phyloP scores from a whole-genome alignment of 768 basidiomycete genomes.

The Trametes sanguinea region DNA sequence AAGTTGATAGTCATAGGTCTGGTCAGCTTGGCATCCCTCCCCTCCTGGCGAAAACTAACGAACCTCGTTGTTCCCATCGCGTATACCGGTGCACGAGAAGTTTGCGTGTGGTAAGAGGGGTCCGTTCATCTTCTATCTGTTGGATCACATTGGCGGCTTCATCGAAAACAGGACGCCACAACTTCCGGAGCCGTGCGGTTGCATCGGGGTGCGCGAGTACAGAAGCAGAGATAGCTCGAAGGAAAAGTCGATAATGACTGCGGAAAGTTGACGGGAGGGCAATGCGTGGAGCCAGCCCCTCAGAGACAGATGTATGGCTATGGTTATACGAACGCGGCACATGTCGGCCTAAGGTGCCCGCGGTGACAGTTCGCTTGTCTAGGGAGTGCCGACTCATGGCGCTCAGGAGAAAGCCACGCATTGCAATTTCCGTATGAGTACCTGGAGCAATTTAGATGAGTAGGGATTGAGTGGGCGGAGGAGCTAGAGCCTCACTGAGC shows the following conservation, averaged over 20 bases:
- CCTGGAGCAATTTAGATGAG: too few relatives aligned
- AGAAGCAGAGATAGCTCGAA: constrained; percentile 57
- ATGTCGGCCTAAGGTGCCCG: too few relatives aligned
- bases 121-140: constrained; percentile 40
- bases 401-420: too few relatives aligned
- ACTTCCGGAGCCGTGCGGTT: constrained; percentile 44
- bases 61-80: constrained; percentile 60
- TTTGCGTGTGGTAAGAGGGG: constrained; percentile 32
- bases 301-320: too few relatives aligned
- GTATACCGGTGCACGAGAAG: constrained; percentile 45
- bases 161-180: constrained; percentile 60
- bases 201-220: constrained; percentile 54
- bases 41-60: constrained; percentile 11
- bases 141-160: constrained; percentile 46
- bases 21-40: not conserved
- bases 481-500: too few relatives aligned
- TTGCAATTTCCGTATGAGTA: too few relatives aligned
- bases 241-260: constrained; percentile 61
- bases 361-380: too few relatives aligned
- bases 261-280: constrained; percentile 43
- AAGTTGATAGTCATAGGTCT: too few relatives aligned
- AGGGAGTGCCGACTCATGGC: too few relatives aligned
- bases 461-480: too few relatives aligned
- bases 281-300: not conserved
- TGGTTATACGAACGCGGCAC: too few relatives aligned